Evolutionary conservation across 1,284 basidiomycete species (phyloP).

Genomic region (Melanopsichium pennsylvanicum): DNA sequence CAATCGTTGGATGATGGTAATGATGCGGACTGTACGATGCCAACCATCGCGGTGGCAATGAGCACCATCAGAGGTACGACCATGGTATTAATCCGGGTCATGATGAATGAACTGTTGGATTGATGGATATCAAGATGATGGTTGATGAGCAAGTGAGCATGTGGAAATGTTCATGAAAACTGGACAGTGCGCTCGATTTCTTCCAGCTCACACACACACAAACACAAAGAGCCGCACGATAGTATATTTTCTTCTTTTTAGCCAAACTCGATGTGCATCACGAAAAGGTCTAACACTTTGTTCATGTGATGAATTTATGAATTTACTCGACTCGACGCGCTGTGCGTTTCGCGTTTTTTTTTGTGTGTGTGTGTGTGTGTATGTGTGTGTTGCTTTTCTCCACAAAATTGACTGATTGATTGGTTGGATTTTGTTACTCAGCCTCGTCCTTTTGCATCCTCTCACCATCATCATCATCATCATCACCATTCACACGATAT

Average conservation of each 20-base stretch:
- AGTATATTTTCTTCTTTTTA: background rate
- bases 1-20: slow-evolving; percentile 25
- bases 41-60: background rate
- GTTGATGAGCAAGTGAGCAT: background rate
- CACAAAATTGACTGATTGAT: too few species aligned
- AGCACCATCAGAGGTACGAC: slow-evolving; percentile 3
- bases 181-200: slow-evolving; percentile 40
- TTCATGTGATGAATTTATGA: too few species aligned
- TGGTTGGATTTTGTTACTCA: background rate
- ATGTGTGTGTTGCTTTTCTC: too few species aligned
- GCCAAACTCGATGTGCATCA: too few species aligned
- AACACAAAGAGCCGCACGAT: slow-evolving; percentile 22
- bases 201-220: slow-evolving; percentile 29
- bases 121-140: background rate
- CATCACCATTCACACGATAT: background rate
- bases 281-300: too few species aligned
- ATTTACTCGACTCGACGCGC: slow-evolving; percentile 37
- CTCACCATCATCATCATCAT: background rate
- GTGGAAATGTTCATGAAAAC: too few species aligned
- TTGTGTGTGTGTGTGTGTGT: too few species aligned
- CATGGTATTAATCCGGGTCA: background rate
- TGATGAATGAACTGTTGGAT: too few species aligned
- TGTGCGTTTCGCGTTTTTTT: too few species aligned
- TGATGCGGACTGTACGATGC: slow-evolving; percentile 7
- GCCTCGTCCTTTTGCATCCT: background rate